Evolutionary conservation across 208 protist genomes (phyloP).

Genomic region (Leishmania gerbilli): DNA sequence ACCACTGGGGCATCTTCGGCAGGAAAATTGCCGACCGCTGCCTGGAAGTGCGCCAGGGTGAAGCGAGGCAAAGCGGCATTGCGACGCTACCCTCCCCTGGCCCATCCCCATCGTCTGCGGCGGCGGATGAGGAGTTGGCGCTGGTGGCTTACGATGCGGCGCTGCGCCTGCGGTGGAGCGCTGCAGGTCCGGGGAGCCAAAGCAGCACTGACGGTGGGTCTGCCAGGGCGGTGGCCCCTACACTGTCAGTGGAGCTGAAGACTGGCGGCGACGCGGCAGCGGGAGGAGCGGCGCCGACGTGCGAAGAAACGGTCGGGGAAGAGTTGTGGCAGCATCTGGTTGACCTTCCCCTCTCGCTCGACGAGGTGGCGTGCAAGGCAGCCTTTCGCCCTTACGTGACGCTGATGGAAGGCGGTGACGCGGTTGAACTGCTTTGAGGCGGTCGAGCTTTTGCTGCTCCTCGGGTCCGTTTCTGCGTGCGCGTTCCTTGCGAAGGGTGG

Average conservation of each 20-base stretch:
- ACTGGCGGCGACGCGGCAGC: background rate
- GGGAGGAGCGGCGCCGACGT: slow-evolving; percentile 1
- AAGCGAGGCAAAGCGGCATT: background rate
- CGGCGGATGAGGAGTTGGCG: background rate
- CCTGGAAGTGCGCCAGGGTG: slow-evolving; percentile 6
- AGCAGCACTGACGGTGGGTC: background rate
- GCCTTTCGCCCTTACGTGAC: slow-evolving; percentile 67
- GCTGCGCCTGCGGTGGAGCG: slow-evolving; percentile 13
- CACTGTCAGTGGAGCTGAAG: slow-evolving; percentile 9
- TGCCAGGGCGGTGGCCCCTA: background rate
- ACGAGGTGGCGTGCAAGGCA: slow-evolving; percentile 12
- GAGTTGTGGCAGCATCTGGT: slow-evolving; percentile 34
- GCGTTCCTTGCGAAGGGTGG: background rate
- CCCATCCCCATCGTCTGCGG: background rate
- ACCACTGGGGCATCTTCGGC: slow-evolving; percentile 64
- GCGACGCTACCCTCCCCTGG: background rate
- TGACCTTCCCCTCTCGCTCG: slow-evolving; percentile 25
- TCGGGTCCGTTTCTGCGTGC: background rate
- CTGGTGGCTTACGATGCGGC: background rate
- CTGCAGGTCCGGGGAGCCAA: too few species aligned
- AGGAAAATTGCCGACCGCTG: slow-evolving; percentile 28
- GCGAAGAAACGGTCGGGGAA: background rate
- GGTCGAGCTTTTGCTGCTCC: background rate
- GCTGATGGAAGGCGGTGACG: slow-evolving; percentile 56
- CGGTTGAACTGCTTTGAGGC: slow-evolving; percentile 29